Conservation (phyloP, 2,329 filamentous ascomycete species). For the Fusarium sp. region DNA sequence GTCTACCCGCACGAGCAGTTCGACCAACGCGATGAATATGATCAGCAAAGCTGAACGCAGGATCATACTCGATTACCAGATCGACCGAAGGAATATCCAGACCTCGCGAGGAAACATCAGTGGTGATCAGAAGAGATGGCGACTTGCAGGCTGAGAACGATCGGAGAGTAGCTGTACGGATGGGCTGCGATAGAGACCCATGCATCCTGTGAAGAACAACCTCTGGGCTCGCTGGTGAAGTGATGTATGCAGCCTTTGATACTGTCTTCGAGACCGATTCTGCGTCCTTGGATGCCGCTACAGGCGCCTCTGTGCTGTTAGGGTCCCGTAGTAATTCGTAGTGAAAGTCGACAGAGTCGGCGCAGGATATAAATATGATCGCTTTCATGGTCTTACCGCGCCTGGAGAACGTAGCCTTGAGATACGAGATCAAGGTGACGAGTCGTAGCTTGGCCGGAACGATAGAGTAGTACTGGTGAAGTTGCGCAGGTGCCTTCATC, state of each 20-base stretch:
- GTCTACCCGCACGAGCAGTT: constrained; percentile 90
- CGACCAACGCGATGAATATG: constrained; percentile 95
- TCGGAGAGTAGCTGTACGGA: constrained; percentile 86
- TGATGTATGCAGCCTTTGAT: constrained; percentile 77
- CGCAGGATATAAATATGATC: constrained; percentile 96
- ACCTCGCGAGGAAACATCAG: constrained; percentile 94
- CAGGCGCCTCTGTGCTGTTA: constrained; percentile 47
- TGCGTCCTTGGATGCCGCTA: constrained; percentile 49
- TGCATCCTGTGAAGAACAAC: constrained; percentile 90
- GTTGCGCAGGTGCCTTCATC: constrained; percentile 85
- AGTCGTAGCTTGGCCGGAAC: constrained; percentile 90
- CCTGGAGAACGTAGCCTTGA: constrained; percentile 89
- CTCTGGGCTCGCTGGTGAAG: constrained; percentile 76
- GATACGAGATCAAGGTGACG: constrained; percentile 84
- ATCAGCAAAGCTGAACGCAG: constrained; percentile 91
- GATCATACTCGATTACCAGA: constrained; percentile 95
- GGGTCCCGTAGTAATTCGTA: constrained; percentile 79
- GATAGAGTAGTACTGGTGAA: constrained; percentile 91
- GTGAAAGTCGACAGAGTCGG: constrained; percentile 97
- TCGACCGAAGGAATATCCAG: constrained; percentile 96
- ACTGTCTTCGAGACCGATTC: constrained; percentile 68
- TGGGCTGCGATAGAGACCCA: constrained; percentile 87
- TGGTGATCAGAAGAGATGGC: constrained; percentile 88
- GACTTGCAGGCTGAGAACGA: constrained; percentile 80
- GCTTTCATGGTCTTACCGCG: constrained; percentile 95